A percentile compares a stretch with the other conserved stretches of the same genome.
Conservation (phyloP, 2,329 filamentous ascomycete species). For the Lachnellula hyalina region DNA sequence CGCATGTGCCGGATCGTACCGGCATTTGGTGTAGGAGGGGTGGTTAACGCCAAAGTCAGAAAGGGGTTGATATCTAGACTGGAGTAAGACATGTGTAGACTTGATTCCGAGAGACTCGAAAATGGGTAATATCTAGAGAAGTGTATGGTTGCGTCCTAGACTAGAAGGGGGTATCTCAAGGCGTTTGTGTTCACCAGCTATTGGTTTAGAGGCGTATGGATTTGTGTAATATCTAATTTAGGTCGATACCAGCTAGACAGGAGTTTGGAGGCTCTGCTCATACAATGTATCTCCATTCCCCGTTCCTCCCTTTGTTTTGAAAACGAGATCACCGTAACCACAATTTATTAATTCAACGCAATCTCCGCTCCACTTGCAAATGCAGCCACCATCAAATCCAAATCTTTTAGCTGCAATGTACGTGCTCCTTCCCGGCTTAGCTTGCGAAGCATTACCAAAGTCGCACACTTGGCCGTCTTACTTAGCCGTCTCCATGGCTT, state of each 20-base stretch:
- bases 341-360: not conserved
- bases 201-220: not conserved
- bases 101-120: not conserved
- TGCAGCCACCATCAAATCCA: not conserved
- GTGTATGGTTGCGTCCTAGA: not conserved
- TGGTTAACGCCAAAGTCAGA: constrained; percentile 73
- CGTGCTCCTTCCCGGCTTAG: not conserved
- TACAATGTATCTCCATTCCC: not conserved
- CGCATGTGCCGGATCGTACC: constrained; percentile 81
- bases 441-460: too few relatives aligned
- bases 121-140: not conserved
- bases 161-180: not conserved
- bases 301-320: not conserved
- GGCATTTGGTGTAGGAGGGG: constrained; percentile 82
- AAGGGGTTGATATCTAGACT: constrained; percentile 59
- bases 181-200: not conserved
- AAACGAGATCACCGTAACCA: not conserved
- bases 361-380: not conserved
- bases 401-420: not conserved
- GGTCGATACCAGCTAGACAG: not conserved
- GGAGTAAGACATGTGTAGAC: constrained; percentile 28
- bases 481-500: too few relatives aligned
- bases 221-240: not conserved
- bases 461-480: not conserved
- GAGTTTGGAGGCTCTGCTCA: not conserved